A percentile compares a stretch with the other conserved stretches of the same genome.
These are phyloP conservation scores for Salix udensis DNA, from an alignment of 345 rosid genomes.

Conservation along the genomic window DNA sequence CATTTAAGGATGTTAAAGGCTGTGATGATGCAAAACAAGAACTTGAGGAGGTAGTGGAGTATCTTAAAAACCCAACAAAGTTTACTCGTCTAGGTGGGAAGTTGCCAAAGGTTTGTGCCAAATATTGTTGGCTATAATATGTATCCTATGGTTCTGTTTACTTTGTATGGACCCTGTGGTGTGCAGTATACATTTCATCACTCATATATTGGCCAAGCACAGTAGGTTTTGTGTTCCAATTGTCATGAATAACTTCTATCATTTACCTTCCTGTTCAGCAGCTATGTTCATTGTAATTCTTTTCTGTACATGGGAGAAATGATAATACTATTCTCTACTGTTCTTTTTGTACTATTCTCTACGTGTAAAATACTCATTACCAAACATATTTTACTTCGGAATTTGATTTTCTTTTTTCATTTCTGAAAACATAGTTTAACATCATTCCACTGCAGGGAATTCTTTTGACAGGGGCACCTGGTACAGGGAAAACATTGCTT, in stretches of 20 bases:
- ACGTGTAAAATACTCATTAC: background rate
- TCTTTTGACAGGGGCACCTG: constrained; percentile 98
- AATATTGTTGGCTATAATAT: background rate
- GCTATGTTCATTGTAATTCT: background rate
- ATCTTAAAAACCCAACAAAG: constrained; percentile 85
- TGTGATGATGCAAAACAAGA: constrained; percentile 99
- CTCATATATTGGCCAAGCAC: background rate
- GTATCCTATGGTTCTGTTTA: background rate
- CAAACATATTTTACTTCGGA: background rate
- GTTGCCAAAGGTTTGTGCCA: constrained; percentile 78
- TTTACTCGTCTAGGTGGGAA: constrained; percentile 99
- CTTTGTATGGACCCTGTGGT: background rate
- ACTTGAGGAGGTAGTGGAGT: constrained; percentile 97
- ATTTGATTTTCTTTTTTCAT: background rate
- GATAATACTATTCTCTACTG: background rate
- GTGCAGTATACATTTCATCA: background rate
- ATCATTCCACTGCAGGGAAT: constrained; percentile 62
- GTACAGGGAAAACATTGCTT: constrained; percentile 96
- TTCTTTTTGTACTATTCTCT: background rate
- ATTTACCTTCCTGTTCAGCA: background rate
- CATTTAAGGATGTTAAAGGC: constrained; percentile 99
- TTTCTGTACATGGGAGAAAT: background rate
- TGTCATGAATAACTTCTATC: background rate
- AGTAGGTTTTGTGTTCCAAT: background rate
- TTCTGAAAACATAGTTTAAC: background rate